A percentile compares a stretch with the other conserved stretches of the same genome.
Evolutionary conservation across 2,329 filamentous ascomycete species (phyloP).

Genomic region (Pseudovirgaria hyperparasitica): DNA sequence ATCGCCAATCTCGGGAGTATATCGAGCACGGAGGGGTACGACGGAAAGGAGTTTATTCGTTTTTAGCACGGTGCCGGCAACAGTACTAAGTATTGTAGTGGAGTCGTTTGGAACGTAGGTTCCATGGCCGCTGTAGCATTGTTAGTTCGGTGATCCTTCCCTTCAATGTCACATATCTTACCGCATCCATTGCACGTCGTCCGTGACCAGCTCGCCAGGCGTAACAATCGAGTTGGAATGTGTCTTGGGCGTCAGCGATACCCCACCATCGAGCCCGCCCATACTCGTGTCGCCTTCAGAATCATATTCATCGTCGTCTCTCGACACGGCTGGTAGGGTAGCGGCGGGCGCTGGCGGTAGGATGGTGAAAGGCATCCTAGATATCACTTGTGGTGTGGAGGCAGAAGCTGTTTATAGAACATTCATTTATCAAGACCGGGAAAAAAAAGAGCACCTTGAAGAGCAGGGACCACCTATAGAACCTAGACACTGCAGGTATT

Average conservation of each 20-base stretch:
- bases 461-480: too few relatives aligned
- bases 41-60: slow-evolving; percentile 97
- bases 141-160: not conserved
- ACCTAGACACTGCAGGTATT: too few relatives aligned
- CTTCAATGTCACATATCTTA: slow-evolving; percentile 2
- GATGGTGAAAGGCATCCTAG: slow-evolving; percentile 52
- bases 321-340: slow-evolving; percentile 20
- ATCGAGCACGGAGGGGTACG: slow-evolving; percentile 77
- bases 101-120: slow-evolving; percentile 58
- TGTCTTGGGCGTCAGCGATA: slow-evolving; percentile 25
- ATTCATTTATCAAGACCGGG: too few relatives aligned
- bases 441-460: too few relatives aligned
- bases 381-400: too few relatives aligned
- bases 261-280: slow-evolving; percentile 31
- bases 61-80: slow-evolving; percentile 79
- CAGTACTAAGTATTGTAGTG: slow-evolving; percentile 70
- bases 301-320: slow-evolving; percentile 21
- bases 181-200: slow-evolving; percentile 90
- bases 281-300: slow-evolving; percentile 37
- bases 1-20: slow-evolving; percentile 92
- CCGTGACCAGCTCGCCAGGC: slow-evolving; percentile 77
- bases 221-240: slow-evolving; percentile 52
- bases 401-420: too few relatives aligned
- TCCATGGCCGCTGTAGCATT: slow-evolving; percentile 62
- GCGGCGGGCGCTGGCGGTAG: slow-evolving; percentile 36